These are phyloP conservation scores for Eucalyptus caleyi DNA, from an alignment of 345 rosid genomes.

Conservation along the genomic window DNA sequence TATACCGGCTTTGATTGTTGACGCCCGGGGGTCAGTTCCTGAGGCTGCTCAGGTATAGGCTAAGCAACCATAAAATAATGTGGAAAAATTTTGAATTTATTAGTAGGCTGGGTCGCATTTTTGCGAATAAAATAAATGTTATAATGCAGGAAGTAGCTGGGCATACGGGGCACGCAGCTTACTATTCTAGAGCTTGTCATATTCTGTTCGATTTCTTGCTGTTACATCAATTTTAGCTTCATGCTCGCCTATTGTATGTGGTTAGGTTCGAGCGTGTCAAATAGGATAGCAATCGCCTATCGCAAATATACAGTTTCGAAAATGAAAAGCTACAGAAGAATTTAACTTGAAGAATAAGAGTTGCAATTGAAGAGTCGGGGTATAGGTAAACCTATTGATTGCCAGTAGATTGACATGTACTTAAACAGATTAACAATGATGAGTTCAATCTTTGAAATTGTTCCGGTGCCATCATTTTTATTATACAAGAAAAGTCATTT, in stretches of 20 bases:
- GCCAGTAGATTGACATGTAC: neutral
- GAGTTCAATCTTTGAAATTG: neutral
- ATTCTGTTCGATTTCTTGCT: neutral
- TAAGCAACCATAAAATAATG: neutral
- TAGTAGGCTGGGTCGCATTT: neutral
- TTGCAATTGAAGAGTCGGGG: neutral
- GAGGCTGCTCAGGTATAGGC: neutral
- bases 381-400: neutral
- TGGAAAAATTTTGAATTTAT: neutral
- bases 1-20: neutral
- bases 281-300: neutral
- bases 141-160: neutral
- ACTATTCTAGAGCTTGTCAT: neutral
- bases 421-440: neutral
- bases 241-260: neutral
- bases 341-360: neutral
- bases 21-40: neutral
- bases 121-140: neutral
- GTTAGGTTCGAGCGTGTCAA: neutral
- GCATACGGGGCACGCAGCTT: conserved; percentile 1
- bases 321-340: neutral
- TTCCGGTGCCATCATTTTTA: neutral
- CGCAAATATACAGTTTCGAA: neutral
- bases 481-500: neutral
- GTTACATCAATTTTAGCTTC: neutral